Conservation (phyloP, 768 basidiomycete genomes). For the Psilocybe azurescens region DNA sequence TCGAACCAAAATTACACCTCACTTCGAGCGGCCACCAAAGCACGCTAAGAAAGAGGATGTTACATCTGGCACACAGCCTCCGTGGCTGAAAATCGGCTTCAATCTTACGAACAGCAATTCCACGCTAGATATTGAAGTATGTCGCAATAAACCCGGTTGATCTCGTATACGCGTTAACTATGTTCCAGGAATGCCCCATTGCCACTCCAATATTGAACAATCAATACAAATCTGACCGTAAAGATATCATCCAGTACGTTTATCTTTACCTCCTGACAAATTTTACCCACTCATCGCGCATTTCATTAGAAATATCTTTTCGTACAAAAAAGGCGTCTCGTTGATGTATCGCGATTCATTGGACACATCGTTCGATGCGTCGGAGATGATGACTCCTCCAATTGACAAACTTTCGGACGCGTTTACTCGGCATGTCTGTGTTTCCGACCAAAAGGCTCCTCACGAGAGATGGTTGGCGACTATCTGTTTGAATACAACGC, state of each 20-base stretch:
- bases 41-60: constrained; percentile 30
- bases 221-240: constrained; percentile 63
- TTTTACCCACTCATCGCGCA: constrained; percentile 8
- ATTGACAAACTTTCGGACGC: constrained; percentile 42
- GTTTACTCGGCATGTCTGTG: constrained; percentile 71
- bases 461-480: constrained; percentile 85
- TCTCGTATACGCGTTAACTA: background rate
- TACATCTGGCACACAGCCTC: constrained; percentile 43
- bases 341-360: constrained; percentile 88
- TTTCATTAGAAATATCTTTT: constrained; percentile 66
- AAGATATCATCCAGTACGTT: constrained; percentile 70
- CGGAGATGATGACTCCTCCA: constrained; percentile 28
- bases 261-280: background rate
- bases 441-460: constrained; percentile 79
- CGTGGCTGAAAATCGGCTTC: constrained; percentile 90
- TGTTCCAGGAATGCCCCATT: constrained; percentile 86
- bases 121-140: constrained; percentile 92
- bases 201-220: constrained; percentile 82
- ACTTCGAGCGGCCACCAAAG: constrained; percentile 83
- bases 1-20: constrained; percentile 96
- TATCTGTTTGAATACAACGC: constrained; percentile 85
- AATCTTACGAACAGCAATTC: constrained; percentile 75
- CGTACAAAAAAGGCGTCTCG: constrained; percentile 88
- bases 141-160: background rate
- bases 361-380: constrained; percentile 28